Evolutionary conservation across 768 basidiomycete species (phyloP).

Genomic region (Kwoniella botswanensis): DNA sequence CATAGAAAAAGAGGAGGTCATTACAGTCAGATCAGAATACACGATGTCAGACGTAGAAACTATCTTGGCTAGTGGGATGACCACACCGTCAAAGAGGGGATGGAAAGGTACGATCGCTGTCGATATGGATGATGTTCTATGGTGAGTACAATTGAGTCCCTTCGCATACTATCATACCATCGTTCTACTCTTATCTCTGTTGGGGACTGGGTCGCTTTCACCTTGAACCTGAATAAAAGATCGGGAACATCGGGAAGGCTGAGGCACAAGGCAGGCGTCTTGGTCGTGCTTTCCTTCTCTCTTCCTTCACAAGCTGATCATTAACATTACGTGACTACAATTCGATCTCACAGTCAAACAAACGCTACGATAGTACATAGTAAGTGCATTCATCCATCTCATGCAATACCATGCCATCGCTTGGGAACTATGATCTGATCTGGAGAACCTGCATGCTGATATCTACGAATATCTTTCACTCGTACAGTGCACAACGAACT

Average conservation of each 20-base stretch:
- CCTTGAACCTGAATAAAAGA: too few relatives aligned
- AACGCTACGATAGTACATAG: slow-evolving; percentile 48
- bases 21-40: too few relatives aligned
- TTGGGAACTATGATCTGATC: too few relatives aligned
- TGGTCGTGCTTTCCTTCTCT: not conserved
- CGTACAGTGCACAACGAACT: slow-evolving; percentile 54
- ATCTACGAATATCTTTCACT: not conserved
- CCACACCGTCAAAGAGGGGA: slow-evolving; percentile 12
- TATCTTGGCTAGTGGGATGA: slow-evolving; percentile 20
- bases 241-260: not conserved
- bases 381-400: slow-evolving; percentile 14
- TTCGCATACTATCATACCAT: too few relatives aligned
- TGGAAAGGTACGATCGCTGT: slow-evolving; percentile 54
- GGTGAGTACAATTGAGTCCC: slow-evolving; percentile 27
- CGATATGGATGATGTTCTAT: slow-evolving; percentile 57
- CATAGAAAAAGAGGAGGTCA: too few relatives aligned
- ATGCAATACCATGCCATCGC: slow-evolving; percentile 1
- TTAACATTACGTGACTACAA: not conserved
- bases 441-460: not conserved
- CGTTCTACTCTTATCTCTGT: too few relatives aligned
- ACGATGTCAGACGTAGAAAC: slow-evolving; percentile 10
- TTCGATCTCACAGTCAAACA: slow-evolving; percentile 38
- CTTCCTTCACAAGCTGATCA: slow-evolving; percentile 1
- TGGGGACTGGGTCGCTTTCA: too few relatives aligned
- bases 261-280: not conserved